Evolutionary conservation across 1,284 basidiomycete genomes (phyloP), one percentile per base, ranked within the genome.

Genomic region (Neonothopanus nambi): DNA sequence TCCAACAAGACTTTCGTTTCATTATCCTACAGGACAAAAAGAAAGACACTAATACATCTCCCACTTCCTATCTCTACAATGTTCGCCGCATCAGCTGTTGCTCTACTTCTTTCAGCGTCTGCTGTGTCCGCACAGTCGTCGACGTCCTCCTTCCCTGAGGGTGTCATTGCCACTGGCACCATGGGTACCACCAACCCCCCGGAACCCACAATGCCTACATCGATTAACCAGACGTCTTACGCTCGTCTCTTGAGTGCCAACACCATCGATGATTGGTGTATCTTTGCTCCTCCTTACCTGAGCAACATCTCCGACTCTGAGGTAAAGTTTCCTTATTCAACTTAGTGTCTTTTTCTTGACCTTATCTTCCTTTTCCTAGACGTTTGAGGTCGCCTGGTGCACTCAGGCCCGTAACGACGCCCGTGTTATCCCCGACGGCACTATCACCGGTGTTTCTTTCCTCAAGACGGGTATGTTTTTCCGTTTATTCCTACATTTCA

Each of bases 301-400:
- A 56, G 63, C 45, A 55, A 57, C 21, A 71, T 75, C 36, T 59
- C 69, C 0, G 63, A 75, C 48, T 71, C 72, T 2, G 73, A 75
- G 30, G 30, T 33, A 33, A 63, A 44, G 21, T 58, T 48, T 5
- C n/a, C 18, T 44, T 7, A 23, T 26, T 26, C 18, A 3, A 39
- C 38, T 7, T 13, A 5, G 5, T 28, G 5, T 28, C 11, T 28
- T 5, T 28, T 28, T 28, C 11, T 28, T 5, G 26, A 5, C 11
- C 26, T 28, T 28, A 28, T 28, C 26, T 28, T 11, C 11, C 26
- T 5, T 28, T 5, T 28, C 5, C n/a, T 33, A 33, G 74, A 79
- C 76, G 9, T 75, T 79, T 61, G 84, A 81, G 57, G 84, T 89
- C 30, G 81, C 84, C 1, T 89, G 81, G 80, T 90, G 87, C 67